Conservation (phyloP, 2,329 filamentous ascomycete genomes). For the Pseudocercospora macadamiae region DNA sequence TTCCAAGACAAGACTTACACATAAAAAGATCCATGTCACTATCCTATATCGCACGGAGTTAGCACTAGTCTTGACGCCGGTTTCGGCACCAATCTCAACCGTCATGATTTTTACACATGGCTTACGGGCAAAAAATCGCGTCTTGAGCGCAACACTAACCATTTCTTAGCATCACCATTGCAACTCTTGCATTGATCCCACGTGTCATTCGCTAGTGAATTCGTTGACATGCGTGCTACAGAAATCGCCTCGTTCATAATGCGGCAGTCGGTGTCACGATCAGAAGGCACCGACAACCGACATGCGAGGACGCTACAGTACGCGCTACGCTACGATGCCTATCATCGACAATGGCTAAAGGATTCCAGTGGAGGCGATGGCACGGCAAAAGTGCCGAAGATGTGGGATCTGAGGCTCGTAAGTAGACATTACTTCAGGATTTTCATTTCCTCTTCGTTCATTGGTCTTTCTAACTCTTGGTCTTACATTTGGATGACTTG, state of each 20-base stretch:
- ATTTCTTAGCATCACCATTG: neutral
- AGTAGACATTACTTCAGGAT: neutral
- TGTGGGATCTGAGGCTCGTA: neutral
- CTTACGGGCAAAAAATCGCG: slow-evolving; percentile 4
- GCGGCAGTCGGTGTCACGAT: neutral
- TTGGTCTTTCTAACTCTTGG: neutral
- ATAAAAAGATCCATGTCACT: too few relatives aligned
- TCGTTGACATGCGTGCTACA: neutral
- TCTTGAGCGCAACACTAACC: neutral
- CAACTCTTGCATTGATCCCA: neutral
- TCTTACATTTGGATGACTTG: neutral
- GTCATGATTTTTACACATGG: neutral
- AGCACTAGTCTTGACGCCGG: neutral
- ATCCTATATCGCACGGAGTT: slow-evolving; percentile 5
- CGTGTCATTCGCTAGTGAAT: neutral
- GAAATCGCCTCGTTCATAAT: neutral
- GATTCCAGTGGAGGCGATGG: too few relatives aligned
- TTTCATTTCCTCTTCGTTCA: neutral
- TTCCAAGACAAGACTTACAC: too few relatives aligned
- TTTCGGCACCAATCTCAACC: neutral
- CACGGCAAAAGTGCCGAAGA: neutral
- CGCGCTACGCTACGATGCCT: neutral
- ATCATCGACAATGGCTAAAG: neutral
- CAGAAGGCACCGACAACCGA: neutral
- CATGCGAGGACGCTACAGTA: neutral